Evolutionary conservation across 2,329 filamentous ascomycete species (phyloP).

Genomic region (Monilinia aucupariae): DNA sequence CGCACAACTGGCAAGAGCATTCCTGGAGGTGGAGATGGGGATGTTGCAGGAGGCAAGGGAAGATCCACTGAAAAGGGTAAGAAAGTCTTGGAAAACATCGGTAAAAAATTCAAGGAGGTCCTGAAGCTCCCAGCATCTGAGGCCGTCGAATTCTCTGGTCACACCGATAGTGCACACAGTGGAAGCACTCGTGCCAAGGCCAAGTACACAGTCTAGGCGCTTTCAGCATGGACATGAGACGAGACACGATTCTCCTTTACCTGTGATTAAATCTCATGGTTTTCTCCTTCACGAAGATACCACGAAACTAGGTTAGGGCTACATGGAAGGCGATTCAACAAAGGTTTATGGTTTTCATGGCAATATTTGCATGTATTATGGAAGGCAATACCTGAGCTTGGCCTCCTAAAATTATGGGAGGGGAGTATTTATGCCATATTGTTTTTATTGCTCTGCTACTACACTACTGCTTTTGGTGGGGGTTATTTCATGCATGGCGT

Average conservation of each 20-base stretch:
- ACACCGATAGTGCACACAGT: slow-evolving; percentile 87
- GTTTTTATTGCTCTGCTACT: slow-evolving; percentile 17
- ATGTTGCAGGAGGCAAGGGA: slow-evolving; percentile 70
- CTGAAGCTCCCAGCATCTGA: slow-evolving; percentile 73
- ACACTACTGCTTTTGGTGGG: slow-evolving; percentile 12
- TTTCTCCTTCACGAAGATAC: neutral
- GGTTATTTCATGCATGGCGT: slow-evolving; percentile 17
- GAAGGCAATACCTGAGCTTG: slow-evolving; percentile 15
- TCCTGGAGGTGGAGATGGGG: slow-evolving; percentile 66
- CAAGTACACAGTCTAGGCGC: slow-evolving; percentile 75
- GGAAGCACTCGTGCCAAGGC: slow-evolving; percentile 95
- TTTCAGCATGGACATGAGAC: neutral
- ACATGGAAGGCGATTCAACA: slow-evolving; percentile 18
- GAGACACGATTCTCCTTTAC: slow-evolving; percentile 13
- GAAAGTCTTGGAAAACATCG: slow-evolving; percentile 78
- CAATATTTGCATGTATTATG: slow-evolving; percentile 26
- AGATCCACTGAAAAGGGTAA: slow-evolving; percentile 75
- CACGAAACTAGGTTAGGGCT: slow-evolving; percentile 9
- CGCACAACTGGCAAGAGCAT: slow-evolving; percentile 84
- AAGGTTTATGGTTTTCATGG: slow-evolving; percentile 20
- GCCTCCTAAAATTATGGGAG: slow-evolving; percentile 9
- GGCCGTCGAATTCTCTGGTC: slow-evolving; percentile 87
- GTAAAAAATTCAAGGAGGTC: slow-evolving; percentile 86
- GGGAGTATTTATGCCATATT: slow-evolving; percentile 18
- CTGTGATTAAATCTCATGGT: slow-evolving; percentile 3